Conservation (phyloP, 176 grass and related monocot genomes). For the Carex myosuroides region DNA sequence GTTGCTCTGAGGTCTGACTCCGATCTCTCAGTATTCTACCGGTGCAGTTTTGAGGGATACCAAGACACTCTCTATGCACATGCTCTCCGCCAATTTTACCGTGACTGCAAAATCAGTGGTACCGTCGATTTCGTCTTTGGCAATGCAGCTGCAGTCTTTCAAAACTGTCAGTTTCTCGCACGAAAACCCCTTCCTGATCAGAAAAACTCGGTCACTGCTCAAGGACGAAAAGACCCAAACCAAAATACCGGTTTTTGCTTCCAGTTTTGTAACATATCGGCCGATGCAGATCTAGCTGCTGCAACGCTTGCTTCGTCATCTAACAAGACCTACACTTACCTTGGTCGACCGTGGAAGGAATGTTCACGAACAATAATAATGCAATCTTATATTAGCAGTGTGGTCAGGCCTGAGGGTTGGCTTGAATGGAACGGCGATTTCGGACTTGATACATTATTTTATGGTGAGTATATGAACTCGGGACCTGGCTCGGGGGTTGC, state of each 20-base stretch:
- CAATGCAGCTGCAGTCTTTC: slow-evolving; percentile 50
- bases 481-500: slow-evolving; percentile 33
- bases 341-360: slow-evolving; percentile 51
- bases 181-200: slow-evolving; percentile 24
- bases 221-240: slow-evolving; percentile 39
- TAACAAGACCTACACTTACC: slow-evolving; percentile 27
- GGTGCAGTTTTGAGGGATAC: slow-evolving; percentile 45
- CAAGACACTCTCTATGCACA: slow-evolving; percentile 69
- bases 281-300: slow-evolving; percentile 21
- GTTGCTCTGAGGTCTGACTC: slow-evolving; percentile 22
- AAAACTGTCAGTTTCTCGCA: slow-evolving; percentile 40
- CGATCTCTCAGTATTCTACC: slow-evolving; percentile 27
- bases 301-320: background rate
- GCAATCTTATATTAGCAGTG: slow-evolving; percentile 36
- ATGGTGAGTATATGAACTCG: slow-evolving; percentile 55
- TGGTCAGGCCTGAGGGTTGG: slow-evolving; percentile 46
- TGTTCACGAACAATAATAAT: slow-evolving; percentile 58
- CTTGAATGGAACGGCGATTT: slow-evolving; percentile 45
- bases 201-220: slow-evolving; percentile 36
- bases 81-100: slow-evolving; percentile 51
- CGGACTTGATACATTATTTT: slow-evolving; percentile 42
- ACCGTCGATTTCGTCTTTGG: slow-evolving; percentile 61
- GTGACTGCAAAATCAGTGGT: slow-evolving; percentile 45
- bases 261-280: slow-evolving; percentile 32
- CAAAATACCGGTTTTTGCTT: slow-evolving; percentile 45